A percentile compares a stretch with the other conserved stretches of the same genome.
Evolutionary conservation across 2,329 filamentous ascomycete genomes (phyloP).

Genomic region (Hyphodiscus sp.): DNA sequence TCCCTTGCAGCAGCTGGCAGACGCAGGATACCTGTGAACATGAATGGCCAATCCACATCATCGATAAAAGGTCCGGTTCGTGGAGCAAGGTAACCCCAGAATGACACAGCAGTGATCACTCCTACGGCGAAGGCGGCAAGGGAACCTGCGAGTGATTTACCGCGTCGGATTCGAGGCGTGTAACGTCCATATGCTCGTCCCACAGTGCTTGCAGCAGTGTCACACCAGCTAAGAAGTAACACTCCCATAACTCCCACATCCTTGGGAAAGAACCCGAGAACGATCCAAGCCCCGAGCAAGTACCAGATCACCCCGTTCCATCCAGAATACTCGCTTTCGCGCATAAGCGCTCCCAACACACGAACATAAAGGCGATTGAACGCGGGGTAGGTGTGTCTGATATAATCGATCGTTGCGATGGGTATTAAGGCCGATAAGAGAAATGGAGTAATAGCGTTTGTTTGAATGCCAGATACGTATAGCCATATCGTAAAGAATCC

Average conservation of each 20-base stretch:
- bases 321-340: slow-evolving; percentile 86
- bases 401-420: slow-evolving; percentile 72
- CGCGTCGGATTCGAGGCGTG: slow-evolving; percentile 75
- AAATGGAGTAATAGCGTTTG: slow-evolving; percentile 72
- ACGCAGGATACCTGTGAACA: slow-evolving; percentile 73
- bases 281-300: slow-evolving; percentile 81
- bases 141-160: slow-evolving; percentile 89
- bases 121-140: slow-evolving; percentile 78
- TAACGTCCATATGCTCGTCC: slow-evolving; percentile 84
- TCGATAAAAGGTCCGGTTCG: slow-evolving; percentile 58
- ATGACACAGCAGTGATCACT: slow-evolving; percentile 73
- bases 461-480: slow-evolving; percentile 74
- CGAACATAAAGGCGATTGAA: slow-evolving; percentile 86
- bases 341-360: slow-evolving; percentile 84
- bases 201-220: slow-evolving; percentile 93
- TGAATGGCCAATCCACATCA: slow-evolving; percentile 64
- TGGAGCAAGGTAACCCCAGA: slow-evolving; percentile 83
- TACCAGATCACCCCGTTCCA: slow-evolving; percentile 99
- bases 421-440: slow-evolving; percentile 76
- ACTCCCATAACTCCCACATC: slow-evolving; percentile 87
- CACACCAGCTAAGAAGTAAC: slow-evolving; percentile 91
- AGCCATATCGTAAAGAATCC: slow-evolving; percentile 88
- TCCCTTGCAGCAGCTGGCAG: slow-evolving; percentile 56
- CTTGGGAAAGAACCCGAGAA: slow-evolving; percentile 83
- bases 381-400: slow-evolving; percentile 73